Conservation (phyloP, 2,329 filamentous ascomycete genomes). For the Penicillium sp. region DNA sequence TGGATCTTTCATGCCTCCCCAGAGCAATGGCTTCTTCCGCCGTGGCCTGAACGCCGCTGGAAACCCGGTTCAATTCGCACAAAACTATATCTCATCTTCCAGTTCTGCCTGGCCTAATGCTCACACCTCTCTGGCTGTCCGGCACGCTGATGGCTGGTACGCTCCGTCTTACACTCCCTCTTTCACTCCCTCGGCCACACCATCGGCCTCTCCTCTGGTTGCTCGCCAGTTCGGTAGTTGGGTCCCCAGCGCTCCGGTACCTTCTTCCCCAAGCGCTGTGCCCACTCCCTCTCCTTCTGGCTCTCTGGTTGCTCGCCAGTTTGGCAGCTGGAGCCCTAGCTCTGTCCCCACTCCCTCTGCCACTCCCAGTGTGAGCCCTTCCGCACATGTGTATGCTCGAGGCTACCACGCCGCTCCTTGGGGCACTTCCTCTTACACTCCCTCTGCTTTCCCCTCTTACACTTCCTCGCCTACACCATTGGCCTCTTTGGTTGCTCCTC, state of each 20-base stretch:
- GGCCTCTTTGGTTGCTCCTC: neutral
- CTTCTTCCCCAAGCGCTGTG: constrained; percentile 1
- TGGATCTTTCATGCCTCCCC: constrained; percentile 15
- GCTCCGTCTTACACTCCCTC: neutral
- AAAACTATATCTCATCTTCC: constrained; percentile 11
- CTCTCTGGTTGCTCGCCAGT: constrained; percentile 2
- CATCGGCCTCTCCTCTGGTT: constrained; percentile 2
- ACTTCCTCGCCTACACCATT: neutral
- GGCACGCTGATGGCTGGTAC: constrained; percentile 8
- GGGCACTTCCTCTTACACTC: neutral
- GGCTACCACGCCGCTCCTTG: neutral
- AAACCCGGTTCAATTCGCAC: constrained; percentile 15
- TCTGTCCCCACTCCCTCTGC: neutral
- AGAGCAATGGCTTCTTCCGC: constrained; percentile 16
- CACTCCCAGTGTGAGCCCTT: neutral
- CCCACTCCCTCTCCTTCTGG: neutral
- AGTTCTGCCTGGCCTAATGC: constrained; percentile 2
- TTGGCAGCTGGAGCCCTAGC: neutral
- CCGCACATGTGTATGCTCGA: neutral
- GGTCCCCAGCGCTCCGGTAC: constrained; percentile 1
- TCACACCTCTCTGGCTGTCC: constrained; percentile 12
- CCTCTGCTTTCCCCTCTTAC: neutral
- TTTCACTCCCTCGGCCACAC: neutral
- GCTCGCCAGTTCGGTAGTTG: constrained; percentile 11
- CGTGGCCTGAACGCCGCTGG: constrained; percentile 20